Conservation (phyloP, 495 filamentous ascomycete species). For the Xanthoparmelia taractica region DNA sequence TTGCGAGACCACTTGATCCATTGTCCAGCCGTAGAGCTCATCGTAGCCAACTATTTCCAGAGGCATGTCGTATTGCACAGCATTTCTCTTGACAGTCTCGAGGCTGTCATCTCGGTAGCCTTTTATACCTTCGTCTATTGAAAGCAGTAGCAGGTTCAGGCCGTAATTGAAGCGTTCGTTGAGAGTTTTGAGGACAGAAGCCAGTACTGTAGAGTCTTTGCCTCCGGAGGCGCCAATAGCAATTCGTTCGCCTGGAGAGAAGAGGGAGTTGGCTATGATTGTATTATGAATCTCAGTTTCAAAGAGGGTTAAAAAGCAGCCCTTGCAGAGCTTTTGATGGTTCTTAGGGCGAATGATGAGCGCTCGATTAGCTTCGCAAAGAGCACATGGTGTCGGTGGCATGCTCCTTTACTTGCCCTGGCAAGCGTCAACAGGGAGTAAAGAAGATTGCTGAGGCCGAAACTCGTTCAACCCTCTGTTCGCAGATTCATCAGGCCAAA, state of each 20-base stretch:
- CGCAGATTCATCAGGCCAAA: neutral
- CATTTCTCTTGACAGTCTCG: constrained; percentile 92
- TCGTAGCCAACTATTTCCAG: constrained; percentile 86
- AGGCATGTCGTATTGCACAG: constrained; percentile 80
- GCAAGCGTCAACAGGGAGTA: neutral
- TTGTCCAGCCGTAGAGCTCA: constrained; percentile 97
- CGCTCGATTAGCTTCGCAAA: constrained; percentile 69
- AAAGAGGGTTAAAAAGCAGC: constrained; percentile 79
- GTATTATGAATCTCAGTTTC: constrained; percentile 92
- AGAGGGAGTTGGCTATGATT: constrained; percentile 69
- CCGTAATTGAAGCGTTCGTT: constrained; percentile 86
- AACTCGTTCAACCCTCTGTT: neutral
- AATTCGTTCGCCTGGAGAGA: constrained; percentile 74
- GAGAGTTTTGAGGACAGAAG: constrained; percentile 86
- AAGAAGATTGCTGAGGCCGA: neutral
- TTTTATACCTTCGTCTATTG: constrained; percentile 94
- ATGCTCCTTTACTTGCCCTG: constrained; percentile 28
- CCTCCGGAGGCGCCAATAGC: constrained; percentile 95
- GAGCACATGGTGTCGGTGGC: constrained; percentile 57
- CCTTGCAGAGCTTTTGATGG: constrained; percentile 79
- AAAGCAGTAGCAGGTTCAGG: constrained; percentile 75
- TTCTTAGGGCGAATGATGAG: constrained; percentile 92
- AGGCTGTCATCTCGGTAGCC: constrained; percentile 93
- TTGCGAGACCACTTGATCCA: constrained; percentile 94
- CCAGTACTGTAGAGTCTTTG: constrained; percentile 95